phyloP scores from a whole-genome alignment of 345 rosid species.

The Eucalyptus victrix region DNA sequence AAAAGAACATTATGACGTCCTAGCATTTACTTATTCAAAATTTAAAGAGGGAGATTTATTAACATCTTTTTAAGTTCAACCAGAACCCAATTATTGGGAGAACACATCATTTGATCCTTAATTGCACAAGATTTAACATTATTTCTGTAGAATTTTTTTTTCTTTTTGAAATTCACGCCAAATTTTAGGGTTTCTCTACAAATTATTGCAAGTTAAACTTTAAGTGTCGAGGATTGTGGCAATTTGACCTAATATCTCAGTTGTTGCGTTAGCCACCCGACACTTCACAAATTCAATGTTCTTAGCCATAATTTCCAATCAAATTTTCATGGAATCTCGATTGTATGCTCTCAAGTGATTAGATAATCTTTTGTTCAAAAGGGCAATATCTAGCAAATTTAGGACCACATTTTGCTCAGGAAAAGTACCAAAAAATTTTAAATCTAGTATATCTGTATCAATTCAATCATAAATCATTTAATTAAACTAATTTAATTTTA shows the following conservation, averaged over 20 bases:
- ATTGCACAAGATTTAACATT: neutral
- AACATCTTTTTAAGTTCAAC: neutral
- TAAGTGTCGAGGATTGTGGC: neutral
- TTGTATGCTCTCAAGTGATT: neutral
- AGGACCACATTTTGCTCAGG: neutral
- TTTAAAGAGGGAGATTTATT: neutral
- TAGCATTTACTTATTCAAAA: neutral
- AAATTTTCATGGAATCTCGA: neutral
- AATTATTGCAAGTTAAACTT: neutral
- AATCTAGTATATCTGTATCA: fast-evolving
- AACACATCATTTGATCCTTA: neutral
- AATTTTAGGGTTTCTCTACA: neutral
- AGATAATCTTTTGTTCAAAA: neutral
- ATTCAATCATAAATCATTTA: too few species aligned
- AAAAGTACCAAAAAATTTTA: too few species aligned
- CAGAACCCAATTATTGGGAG: neutral
- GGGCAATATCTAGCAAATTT: neutral
- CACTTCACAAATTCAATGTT: neutral
- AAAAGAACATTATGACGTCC: neutral
- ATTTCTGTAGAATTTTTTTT: neutral
- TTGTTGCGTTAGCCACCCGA: neutral
- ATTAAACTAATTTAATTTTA: too few species aligned
- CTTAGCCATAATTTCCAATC: neutral
- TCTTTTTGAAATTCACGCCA: neutral
- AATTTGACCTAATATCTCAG: neutral